These are phyloP conservation scores for Hibiscus mutabilis DNA, from an alignment of 345 rosid genomes.

Conservation along the genomic window DNA sequence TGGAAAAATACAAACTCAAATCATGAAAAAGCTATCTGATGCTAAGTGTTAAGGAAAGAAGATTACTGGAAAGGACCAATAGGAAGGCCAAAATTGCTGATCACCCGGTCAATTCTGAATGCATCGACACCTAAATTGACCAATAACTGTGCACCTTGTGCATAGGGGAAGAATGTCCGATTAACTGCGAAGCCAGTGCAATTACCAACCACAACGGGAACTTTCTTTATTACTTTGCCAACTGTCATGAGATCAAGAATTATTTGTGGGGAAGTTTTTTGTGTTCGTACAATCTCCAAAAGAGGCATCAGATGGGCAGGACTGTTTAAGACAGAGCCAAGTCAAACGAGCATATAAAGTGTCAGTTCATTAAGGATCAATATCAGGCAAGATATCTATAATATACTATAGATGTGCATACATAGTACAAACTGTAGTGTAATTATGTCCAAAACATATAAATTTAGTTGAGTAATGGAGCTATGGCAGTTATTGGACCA, in stretches of 20 bases:
- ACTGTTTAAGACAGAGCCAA: neutral
- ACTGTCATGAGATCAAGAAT: neutral
- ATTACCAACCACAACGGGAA: neutral
- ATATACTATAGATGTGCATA: neutral
- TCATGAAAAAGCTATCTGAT: neutral
- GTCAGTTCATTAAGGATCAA: neutral
- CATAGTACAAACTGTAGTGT: neutral
- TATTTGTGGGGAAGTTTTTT: neutral
- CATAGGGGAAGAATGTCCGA: neutral
- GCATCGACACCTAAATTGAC: neutral
- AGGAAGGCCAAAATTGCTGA: neutral
- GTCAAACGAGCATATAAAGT: neutral
- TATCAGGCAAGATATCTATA: neutral
- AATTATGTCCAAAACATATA: neutral
- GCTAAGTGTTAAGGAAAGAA: neutral
- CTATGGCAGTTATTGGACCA: neutral
- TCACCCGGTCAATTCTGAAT: neutral
- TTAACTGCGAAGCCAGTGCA: neutral
- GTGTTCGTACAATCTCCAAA: neutral
- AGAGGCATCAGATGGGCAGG: neutral
- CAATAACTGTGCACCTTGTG: neutral
- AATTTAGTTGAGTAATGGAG: neutral
- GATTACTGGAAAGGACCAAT: neutral
- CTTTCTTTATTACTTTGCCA: neutral
- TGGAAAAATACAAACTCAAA: neutral